Evolutionary conservation across 768 basidiomycete species (phyloP).

Genomic region (Lactarius akahatsu): DNA sequence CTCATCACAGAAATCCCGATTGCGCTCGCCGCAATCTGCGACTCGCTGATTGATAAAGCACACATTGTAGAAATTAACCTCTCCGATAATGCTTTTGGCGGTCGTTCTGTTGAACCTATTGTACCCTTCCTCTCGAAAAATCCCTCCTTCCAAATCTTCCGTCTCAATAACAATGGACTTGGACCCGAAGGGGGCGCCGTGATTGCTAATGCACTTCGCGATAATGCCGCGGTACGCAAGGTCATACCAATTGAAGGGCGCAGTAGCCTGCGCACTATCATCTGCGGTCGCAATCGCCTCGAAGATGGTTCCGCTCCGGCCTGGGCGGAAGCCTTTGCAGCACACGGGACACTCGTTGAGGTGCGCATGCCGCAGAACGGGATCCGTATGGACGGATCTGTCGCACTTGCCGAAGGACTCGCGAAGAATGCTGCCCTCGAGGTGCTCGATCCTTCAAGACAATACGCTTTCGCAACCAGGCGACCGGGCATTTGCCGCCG

Average conservation of each 20-base stretch:
- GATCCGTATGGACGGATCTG: slow-evolving; percentile 89
- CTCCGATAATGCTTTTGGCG: slow-evolving; percentile 95
- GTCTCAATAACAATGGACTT: slow-evolving; percentile 95
- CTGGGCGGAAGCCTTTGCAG: slow-evolving; percentile 88
- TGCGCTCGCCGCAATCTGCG: slow-evolving; percentile 85
- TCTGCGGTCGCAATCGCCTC: slow-evolving; percentile 95
- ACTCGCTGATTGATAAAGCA: slow-evolving; percentile 76
- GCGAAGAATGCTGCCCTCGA: slow-evolving; percentile 62
- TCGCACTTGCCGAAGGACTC: slow-evolving; percentile 73
- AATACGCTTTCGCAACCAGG: slow-evolving; percentile 71
- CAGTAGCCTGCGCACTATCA: slow-evolving; percentile 73
- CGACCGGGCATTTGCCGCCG: slow-evolving; percentile 56
- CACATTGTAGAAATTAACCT: slow-evolving; percentile 87
- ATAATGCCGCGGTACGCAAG: slow-evolving; percentile 63
- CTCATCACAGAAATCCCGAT: slow-evolving; percentile 93
- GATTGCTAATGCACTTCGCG: slow-evolving; percentile 79
- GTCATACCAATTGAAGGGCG: slow-evolving; percentile 55
- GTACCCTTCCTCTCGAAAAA: slow-evolving; percentile 86
- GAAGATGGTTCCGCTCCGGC: slow-evolving; percentile 82
- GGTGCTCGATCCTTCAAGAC: slow-evolving; percentile 89
- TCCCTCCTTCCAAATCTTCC: slow-evolving; percentile 77
- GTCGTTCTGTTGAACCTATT: slow-evolving; percentile 91
- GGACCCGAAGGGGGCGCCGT: slow-evolving; percentile 85
- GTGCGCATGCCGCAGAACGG: slow-evolving; percentile 98
- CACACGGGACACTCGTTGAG: slow-evolving; percentile 76